Base-by-base conservation (phyloP, 1,139 yeast genomes). In the Pneumocystis canis region DNA sequence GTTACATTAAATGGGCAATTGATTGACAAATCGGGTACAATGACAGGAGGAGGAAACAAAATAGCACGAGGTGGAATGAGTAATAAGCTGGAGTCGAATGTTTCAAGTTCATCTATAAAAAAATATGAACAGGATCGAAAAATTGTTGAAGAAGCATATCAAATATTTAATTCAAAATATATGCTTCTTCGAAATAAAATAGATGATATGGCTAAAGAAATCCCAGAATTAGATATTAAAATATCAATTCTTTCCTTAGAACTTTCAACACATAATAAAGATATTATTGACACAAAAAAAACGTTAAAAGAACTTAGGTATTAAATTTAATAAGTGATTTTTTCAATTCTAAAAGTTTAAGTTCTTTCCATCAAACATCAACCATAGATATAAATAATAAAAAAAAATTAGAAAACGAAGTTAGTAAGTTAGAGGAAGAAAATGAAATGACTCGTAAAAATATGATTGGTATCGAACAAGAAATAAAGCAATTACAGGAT, bases 11-110 rank as follows among this genome's bases (percentile, higher is more conserved):
- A 88, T 73, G 99, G 99, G 37, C 87, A 89, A 69, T 78, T 92
- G 40, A 92, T 94, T 64, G 97, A 90, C 71, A 83, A 86, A n/a
- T 87, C 96, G 1, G 99, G 99, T 74, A 87, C 97, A 1, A 85
- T 94, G 86, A 84, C 95, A 61, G 99, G 99, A 70, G 99, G 99
- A 74, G 97, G 97, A 63, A 82, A 80, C 60, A 77, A 80, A 59
- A 82, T 81, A 18, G 79, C 82, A 18, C 77, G 77, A 62, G 94
- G 94, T 6, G 83, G 82, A 0, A 84, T 86, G 92, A 57, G 63
- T 31, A 64, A 60, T 60, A 70, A 73, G 5, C 75, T 78, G 2
- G 70, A 75, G 9, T 71, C 76, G 2, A 72, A 71, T 3, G 70
- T 77, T 3, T 74, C 85, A n/a, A 83, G 81, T 41, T 82, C 80